Evolutionary conservation across 2,329 filamentous ascomycete genomes (phyloP), one percentile per base, ranked within the genome.

Genomic region (Xylariaceae sp.): DNA sequence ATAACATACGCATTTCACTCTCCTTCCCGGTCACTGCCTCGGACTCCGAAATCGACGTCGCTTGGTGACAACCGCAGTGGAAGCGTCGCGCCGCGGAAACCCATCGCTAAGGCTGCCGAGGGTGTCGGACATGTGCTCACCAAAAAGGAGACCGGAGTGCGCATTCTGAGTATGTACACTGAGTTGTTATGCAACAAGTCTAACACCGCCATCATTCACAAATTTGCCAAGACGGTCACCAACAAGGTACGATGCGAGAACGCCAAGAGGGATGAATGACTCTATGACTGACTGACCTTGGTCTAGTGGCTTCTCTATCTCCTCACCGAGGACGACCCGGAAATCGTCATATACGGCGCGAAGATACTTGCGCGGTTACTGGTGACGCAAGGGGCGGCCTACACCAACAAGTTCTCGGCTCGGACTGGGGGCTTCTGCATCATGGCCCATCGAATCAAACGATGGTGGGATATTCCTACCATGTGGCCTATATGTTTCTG

Each of bases 211-310:
- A 80, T 83, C 45, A 84, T 95, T 40, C 79, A 82, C 56, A 92
- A 88, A 53, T 97, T 98, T 68, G 87, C 88, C 4, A 85, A 84
- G 56, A 94, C 90, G 1, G 90, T 98, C 7, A 96, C 90, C 15
- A 95, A 94, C 52, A 95, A 95, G 74, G 85, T 88, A 68, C 56
- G 46, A 48, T 40, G 43, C 40, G 31, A 34, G 43, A 40, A 47
- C 50, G 50, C 42, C 43, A 36, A 46, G 40, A 39, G 35, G 43
- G 15, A 24, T 7, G 11, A 6, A 6, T 24, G 43, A 50, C 41
- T 54, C 52, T 38, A 54, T 24, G 21, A 24, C 21, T 24, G 52
- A 50, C 58, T 68, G 57, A 63, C 51, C 36, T 54, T 51, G 46
- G 40, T 41, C 31, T 50, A 90, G 83, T 96, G 89, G 89, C 74